A percentile compares a stretch with the other conserved stretches of the same genome.
These are phyloP conservation scores for Vigna trinervia DNA, from an alignment of 306 rosid species.

Conservation along the genomic window DNA sequence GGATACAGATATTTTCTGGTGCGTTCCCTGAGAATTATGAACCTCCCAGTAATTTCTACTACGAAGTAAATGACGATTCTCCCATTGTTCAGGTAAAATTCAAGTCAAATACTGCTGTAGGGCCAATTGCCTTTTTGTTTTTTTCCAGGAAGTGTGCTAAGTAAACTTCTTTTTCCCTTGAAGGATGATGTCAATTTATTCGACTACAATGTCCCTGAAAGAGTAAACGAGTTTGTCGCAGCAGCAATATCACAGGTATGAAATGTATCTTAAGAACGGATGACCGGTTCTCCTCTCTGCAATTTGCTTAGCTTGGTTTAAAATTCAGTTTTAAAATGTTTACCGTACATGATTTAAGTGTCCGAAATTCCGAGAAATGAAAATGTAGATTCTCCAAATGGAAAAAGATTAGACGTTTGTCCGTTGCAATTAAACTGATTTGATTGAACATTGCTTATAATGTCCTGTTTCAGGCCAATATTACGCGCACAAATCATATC, in stretches of 20 bases:
- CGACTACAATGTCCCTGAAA: conserved; percentile 74
- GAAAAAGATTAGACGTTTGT: conserved; percentile 27
- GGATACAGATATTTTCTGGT: conserved; percentile 72
- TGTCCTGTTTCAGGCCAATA: conserved; percentile 76
- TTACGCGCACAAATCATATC: conserved; percentile 90
- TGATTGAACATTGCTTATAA: neutral
- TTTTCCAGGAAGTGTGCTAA: conserved; percentile 4
- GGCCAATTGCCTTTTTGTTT: conserved; percentile 27
- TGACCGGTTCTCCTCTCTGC: conserved; percentile 14
- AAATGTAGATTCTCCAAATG: conserved; percentile 8
- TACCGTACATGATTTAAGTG: neutral
- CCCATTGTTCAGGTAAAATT: conserved; percentile 72
- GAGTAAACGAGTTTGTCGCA: conserved; percentile 78
- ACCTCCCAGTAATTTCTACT: conserved; percentile 75
- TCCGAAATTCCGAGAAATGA: conserved; percentile 8
- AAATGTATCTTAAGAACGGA: conserved; percentile 24
- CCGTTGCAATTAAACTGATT: conserved; percentile 20
- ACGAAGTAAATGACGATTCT: conserved; percentile 65
- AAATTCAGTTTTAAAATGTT: neutral
- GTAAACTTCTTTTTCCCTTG: conserved; percentile 35
- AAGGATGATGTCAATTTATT: conserved; percentile 75
- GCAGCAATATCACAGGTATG: conserved; percentile 76
- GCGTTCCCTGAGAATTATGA: conserved; percentile 78
- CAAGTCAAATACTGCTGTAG: conserved; percentile 17
- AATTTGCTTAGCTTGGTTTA: neutral